Percentiles rank a stretch among this genome's conserved stretches.
phyloP scores from a whole-genome alignment of 441 rosid species.

The Flueggea neowawraea region DNA sequence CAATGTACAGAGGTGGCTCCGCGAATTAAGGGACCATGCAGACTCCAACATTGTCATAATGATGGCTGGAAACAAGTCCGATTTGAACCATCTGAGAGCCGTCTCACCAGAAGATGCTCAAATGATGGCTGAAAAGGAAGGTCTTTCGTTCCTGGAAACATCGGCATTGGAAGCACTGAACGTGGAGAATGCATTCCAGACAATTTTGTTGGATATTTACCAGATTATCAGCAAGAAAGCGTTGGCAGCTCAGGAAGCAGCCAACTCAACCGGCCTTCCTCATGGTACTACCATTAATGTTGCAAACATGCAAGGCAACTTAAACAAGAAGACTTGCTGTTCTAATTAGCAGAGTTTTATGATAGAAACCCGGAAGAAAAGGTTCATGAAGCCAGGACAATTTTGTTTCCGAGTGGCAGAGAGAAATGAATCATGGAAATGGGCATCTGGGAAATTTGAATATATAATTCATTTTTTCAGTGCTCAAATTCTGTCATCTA shows the following conservation, averaged over 20 bases:
- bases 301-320: slow-evolving; percentile 30
- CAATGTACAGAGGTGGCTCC: slow-evolving; percentile 78
- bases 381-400: too few species aligned
- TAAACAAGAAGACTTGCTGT: slow-evolving; percentile 43
- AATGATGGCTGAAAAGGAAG: slow-evolving; percentile 72
- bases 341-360: slow-evolving; percentile 25
- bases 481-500: too few species aligned
- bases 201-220: slow-evolving; percentile 75
- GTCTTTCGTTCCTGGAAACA: slow-evolving; percentile 83
- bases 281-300: slow-evolving; percentile 58
- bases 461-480: too few species aligned
- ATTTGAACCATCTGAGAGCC: slow-evolving; percentile 77
- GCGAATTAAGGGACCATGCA: slow-evolving; percentile 85
- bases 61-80: slow-evolving; percentile 94
- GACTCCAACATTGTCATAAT: slow-evolving; percentile 95
- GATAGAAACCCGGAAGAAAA: too few species aligned
- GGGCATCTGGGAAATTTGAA: too few species aligned
- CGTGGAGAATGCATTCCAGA: slow-evolving; percentile 84
- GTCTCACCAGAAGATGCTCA: slow-evolving; percentile 70
- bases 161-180: slow-evolving; percentile 84
- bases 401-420: too few species aligned
- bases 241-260: slow-evolving; percentile 83
- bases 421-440: too few species aligned
- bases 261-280: slow-evolving; percentile 38
- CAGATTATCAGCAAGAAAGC: slow-evolving; percentile 91